Conservation (phyloP, 108 stramenopile species). For the Discostella stelligeroides region DNA sequence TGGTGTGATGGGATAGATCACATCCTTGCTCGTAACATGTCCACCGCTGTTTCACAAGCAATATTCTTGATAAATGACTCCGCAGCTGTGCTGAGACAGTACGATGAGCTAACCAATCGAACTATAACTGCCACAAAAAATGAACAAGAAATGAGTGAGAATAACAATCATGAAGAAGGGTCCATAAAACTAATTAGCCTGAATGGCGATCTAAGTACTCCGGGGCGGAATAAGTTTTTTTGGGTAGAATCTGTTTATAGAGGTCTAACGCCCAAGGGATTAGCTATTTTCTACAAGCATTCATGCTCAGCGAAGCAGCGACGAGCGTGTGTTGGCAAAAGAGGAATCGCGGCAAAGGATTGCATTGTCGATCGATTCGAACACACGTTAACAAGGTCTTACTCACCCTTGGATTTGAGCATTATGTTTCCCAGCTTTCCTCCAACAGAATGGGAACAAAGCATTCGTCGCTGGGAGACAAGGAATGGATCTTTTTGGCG, state of each 20-base stretch:
- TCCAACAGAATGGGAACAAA: not conserved
- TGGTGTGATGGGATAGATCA: constrained; percentile 46
- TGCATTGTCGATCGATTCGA: constrained; percentile 19
- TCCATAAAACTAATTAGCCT: constrained; percentile 6
- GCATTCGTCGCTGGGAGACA: not conserved
- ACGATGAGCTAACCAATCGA: not conserved
- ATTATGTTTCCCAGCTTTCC: not conserved
- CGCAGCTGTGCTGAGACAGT: not conserved
- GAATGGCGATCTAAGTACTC: not conserved
- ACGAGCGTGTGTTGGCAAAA: not conserved
- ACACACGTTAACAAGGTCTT: not conserved
- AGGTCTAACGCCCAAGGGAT: constrained; percentile 2
- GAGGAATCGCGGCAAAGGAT: not conserved
- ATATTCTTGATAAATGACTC: constrained; percentile 17
- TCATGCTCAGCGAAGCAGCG: not conserved
- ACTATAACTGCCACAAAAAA: not conserved
- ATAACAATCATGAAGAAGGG: not conserved
- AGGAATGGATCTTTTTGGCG: not conserved
- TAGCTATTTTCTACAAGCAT: not conserved
- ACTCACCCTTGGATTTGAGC: not conserved
- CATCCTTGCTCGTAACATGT: not conserved
- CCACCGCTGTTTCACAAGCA: constrained; percentile 1
- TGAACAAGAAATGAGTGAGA: not conserved
- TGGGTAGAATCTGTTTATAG: constrained; percentile 22
- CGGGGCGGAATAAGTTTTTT: not conserved